Evolutionary conservation across 2,329 filamentous ascomycete species (phyloP), one percentile per base, ranked within the genome.

Genomic region (Pseudogymnoascus sp.): DNA sequence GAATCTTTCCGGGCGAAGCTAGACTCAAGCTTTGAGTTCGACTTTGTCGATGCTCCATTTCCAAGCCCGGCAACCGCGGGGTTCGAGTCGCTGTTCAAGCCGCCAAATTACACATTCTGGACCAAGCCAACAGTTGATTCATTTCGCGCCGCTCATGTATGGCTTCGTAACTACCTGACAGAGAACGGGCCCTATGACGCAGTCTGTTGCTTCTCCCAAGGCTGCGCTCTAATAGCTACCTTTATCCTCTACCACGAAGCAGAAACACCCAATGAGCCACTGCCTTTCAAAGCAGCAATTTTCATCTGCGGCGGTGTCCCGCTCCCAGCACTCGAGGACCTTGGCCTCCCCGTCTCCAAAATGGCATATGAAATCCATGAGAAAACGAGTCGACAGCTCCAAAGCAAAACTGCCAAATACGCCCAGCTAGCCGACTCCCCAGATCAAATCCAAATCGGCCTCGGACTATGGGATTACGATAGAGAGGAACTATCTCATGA

Each of bases 181-280:
- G 60, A 68, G 1, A 67, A 73, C 8, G 77, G 77, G 0, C 77
- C 77, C 3, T 79, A 78, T 67, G 77, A 79, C 65, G 73, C 71
- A 4, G 74, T 77, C 0, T 71, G 79, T 63, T 71, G 70, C 62
- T 79, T 79, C 67, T 78, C 76, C 0, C 77, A 79, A 65, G 77
- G 77, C 11, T 76, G 75, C 63, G 64, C 71, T 2, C 64, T 79
- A 0, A 73, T 72, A 12, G 70, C 75, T 0, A 70, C 69, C 18
- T 62, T 71, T 11, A 68, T 79, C 2, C 69, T 79, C 5, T 68
- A 75, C n/a, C 73, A 78, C 51, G 68, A 72, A 14, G 65, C 67
- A 23, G 68, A 76, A 29, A 66, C 65, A 1, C 75, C 71, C 0
- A 36, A 68, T 16, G 54, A 62, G 0, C 73, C 75, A 0, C 69